Evolutionary conservation across 352 stramenopile genomes (phyloP).

Genomic region (Pythium rhizo-oryzae): DNA sequence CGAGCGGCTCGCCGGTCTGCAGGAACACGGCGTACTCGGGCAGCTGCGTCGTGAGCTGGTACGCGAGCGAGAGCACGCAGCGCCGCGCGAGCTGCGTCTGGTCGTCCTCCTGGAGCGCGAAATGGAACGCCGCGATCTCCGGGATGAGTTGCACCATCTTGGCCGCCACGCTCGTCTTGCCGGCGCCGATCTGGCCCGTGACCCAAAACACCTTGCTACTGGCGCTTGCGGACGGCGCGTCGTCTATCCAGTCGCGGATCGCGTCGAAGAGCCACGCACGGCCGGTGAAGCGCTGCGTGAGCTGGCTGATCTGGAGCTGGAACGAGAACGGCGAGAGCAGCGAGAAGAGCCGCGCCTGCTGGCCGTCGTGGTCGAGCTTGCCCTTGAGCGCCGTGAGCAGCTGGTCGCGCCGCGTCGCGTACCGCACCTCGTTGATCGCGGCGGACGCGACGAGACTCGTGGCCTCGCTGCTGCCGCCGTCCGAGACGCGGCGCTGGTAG

Average conservation of each 20-base stretch:
- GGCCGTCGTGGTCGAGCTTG: constrained; percentile 73
- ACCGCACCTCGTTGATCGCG: constrained; percentile 58
- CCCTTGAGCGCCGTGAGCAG: constrained; percentile 58
- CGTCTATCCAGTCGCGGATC: constrained; percentile 54
- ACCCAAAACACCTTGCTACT: constrained; percentile 69
- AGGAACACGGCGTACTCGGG: constrained; percentile 68
- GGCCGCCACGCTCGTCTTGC: constrained; percentile 65
- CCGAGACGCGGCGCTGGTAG: constrained; percentile 32
- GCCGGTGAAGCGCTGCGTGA: constrained; percentile 60
- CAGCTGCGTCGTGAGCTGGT: constrained; percentile 77
- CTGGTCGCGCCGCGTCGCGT: constrained; percentile 49
- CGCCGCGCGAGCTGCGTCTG: constrained; percentile 69
- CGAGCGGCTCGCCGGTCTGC: constrained; percentile 66
- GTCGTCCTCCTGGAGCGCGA: constrained; percentile 72
- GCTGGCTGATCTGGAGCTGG: constrained; percentile 75
- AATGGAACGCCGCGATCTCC: constrained; percentile 77
- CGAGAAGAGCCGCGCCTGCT: constrained; percentile 70
- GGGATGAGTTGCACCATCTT: constrained; percentile 68
- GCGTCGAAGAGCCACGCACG: constrained; percentile 63
- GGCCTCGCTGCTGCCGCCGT: neutral
- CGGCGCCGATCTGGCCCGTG: constrained; percentile 66
- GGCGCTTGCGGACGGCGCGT: neutral
- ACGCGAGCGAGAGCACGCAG: constrained; percentile 70
- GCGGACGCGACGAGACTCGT: constrained; percentile 20
- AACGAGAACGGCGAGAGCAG: constrained; percentile 71